Conservation (phyloP, 768 basidiomycete species). For the Psilocybe cubensis region DNA sequence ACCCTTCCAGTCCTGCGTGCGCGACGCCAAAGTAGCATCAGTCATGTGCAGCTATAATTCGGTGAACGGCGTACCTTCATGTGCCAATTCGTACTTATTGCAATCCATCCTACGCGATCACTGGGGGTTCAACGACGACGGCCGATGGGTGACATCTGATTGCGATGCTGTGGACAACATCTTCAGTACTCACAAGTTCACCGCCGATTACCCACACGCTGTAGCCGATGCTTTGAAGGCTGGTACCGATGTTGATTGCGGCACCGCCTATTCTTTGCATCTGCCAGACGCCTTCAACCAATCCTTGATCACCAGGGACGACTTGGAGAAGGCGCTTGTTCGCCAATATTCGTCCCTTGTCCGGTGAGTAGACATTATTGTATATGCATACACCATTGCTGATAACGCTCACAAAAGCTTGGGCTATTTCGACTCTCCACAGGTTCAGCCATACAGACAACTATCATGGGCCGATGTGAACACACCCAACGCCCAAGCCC, state of each 20-base stretch:
- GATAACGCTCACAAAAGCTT: slow-evolving; percentile 36
- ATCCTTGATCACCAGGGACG: slow-evolving; percentile 45
- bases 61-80: slow-evolving; percentile 61
- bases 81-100: slow-evolving; percentile 55
- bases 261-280: slow-evolving; percentile 45
- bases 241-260: slow-evolving; percentile 61
- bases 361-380: slow-evolving; percentile 36
- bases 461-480: slow-evolving; percentile 53
- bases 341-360: slow-evolving; percentile 58
- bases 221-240: slow-evolving; percentile 54
- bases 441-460: slow-evolving; percentile 52
- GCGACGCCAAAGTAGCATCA: slow-evolving; percentile 62
- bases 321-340: slow-evolving; percentile 45
- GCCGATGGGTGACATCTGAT: slow-evolving; percentile 60
- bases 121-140: slow-evolving; percentile 52
- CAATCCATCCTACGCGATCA: slow-evolving; percentile 53
- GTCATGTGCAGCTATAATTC: slow-evolving; percentile 70
- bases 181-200: slow-evolving; percentile 52
- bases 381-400: not conserved
- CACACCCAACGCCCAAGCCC: slow-evolving; percentile 44
- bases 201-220: slow-evolving; percentile 45
- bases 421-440: slow-evolving; percentile 59
- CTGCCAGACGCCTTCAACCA: slow-evolving; percentile 53
- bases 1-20: slow-evolving; percentile 60
- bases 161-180: slow-evolving; percentile 60